Evolutionary conservation across 2,329 filamentous ascomycete genomes (phyloP).

Genomic region (Colletotrichum simmondsii): DNA sequence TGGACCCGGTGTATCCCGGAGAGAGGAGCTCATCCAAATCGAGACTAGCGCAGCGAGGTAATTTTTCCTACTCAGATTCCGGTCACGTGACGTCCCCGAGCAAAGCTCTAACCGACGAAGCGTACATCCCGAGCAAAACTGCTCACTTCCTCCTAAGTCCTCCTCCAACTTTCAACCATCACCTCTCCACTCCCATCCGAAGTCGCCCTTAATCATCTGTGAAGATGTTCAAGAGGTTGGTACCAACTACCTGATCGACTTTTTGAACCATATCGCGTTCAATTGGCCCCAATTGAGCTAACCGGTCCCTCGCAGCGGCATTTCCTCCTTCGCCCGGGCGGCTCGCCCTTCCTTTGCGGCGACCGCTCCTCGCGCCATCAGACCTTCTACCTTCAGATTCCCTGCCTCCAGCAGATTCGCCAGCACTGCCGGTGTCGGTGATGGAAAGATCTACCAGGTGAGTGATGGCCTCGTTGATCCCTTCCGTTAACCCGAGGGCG

Average conservation of each 20-base stretch:
- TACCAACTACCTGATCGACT: constrained; percentile 46
- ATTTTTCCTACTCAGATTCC: constrained; percentile 31
- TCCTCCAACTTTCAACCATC: constrained; percentile 60
- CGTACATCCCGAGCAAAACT: constrained; percentile 58
- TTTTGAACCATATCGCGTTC: constrained; percentile 42
- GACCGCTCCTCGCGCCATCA: constrained; percentile 66
- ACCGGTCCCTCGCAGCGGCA: constrained; percentile 65
- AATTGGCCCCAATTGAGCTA: constrained; percentile 66
- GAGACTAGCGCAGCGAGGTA: constrained; percentile 31
- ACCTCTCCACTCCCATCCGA: constrained; percentile 68
- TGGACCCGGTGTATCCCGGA: constrained; percentile 31
- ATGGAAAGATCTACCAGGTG: constrained; percentile 78
- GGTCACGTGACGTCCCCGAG: constrained; percentile 48
- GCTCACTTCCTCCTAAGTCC: constrained; percentile 60
- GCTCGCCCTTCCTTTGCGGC: constrained; percentile 71
- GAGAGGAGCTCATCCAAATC: constrained; percentile 22
- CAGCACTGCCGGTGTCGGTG: constrained; percentile 66
- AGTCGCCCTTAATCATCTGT: constrained; percentile 75
- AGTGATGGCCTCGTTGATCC: constrained; percentile 40
- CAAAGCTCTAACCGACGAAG: constrained; percentile 58
- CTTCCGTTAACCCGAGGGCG: constrained; percentile 18
- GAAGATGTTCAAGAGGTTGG: constrained; percentile 88
- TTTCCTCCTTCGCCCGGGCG: constrained; percentile 72
- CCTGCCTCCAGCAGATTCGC: constrained; percentile 68
- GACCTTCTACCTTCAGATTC: constrained; percentile 66